Evolutionary conservation across 73 alveolate genomes (phyloP), one percentile per base, ranked within the genome.

Genomic region (Paramecium primaurelia): DNA sequence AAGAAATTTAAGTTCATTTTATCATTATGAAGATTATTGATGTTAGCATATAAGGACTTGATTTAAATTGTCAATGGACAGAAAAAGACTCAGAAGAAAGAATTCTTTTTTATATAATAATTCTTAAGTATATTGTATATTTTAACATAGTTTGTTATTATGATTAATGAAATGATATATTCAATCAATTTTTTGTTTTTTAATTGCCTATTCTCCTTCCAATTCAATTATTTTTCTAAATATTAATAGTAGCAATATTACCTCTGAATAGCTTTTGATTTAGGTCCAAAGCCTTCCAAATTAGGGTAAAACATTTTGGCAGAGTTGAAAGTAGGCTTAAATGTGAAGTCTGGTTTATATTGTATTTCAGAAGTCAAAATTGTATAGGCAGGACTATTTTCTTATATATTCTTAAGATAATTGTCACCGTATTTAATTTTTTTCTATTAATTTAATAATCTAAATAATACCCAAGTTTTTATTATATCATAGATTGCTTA

Each of bases 21-120:
- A 44, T 60, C 99, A 97, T 77, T 97, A 99, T 60, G 95, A 86
- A 58, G 97, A 93, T 71, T 97, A 99, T 58, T 22, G 97, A 95
- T 59, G 96, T 95, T 18, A 97, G 99, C 77, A 94, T 97, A 18
- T 96, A 95, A 69, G 99, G 96, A 22, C 93, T 92, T 86, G 99
- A 97, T 92, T 99, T 97, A 83, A 99, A 97, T 93, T 97, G 99
- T 73, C 98, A 99, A n/a, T 97, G 98, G 99, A 94, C 98, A 36
- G 95, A 37, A 97, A 97, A 94, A 96, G 99, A 54, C 94, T 97
- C 32, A 99, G 97, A n/a, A 87, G 86, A 54, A 97, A 96, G 18
- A 97, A 97, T 88, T 36, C 40, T 80, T 18, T 97, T 97, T 84
- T 92, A 96, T 87, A 83, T 86, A 38, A 88, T 69, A 91, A 71